Evolutionary conservation across 345 rosid genomes (phyloP).

Genomic region (Salix udensis): DNA sequence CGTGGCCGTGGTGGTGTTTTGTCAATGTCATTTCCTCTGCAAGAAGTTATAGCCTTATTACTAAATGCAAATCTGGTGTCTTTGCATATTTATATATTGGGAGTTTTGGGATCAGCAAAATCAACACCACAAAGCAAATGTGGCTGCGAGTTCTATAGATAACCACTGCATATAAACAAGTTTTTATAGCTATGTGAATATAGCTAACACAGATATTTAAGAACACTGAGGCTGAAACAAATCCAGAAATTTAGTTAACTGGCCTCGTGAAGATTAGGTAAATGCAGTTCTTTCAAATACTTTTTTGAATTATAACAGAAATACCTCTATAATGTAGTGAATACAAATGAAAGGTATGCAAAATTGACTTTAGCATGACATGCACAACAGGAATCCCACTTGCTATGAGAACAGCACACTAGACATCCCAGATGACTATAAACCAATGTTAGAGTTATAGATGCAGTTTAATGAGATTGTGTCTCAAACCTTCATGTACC

Average conservation of each 20-base stretch:
- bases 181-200: not conserved
- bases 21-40: conserved; percentile 11
- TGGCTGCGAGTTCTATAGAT: not conserved
- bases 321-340: no score
- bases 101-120: not conserved
- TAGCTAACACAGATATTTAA: not conserved
- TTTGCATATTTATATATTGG: not conserved
- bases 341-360: no score
- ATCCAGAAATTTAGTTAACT: not conserved
- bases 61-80: not conserved
- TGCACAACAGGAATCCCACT: no score
- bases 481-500: not conserved
- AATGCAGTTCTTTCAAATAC: no score
- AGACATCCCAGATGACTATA: no score
- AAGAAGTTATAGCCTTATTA: not conserved
- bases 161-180: not conserved
- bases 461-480: not conserved
- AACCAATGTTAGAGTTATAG: not conserved
- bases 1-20: conserved; percentile 11
- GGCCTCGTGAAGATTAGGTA: no score
- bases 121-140: not conserved
- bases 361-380: no score
- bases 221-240: not conserved
- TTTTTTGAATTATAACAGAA: no score
- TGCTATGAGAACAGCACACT: no score